Percentiles rank a stretch among this genome's conserved stretches.
phyloP scores from a whole-genome alignment of 2,329 filamentous ascomycete genomes.

The Trematosphaeria pertusa region DNA sequence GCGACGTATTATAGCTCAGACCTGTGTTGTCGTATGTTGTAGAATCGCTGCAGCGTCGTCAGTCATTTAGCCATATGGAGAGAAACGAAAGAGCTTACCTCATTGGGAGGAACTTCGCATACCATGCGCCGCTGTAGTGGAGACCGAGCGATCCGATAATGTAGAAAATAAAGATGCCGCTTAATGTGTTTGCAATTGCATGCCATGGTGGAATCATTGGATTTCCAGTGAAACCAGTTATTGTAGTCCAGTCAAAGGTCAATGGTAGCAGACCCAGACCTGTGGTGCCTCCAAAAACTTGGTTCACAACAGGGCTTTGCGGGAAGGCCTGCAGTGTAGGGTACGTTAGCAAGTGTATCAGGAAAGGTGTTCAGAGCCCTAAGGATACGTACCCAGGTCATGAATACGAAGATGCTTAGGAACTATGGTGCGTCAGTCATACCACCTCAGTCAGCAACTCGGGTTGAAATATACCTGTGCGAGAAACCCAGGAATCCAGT shows the following conservation, averaged over 20 bases:
- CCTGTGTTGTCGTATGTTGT: constrained; percentile 76
- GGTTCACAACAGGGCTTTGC: constrained; percentile 33
- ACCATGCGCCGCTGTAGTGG: constrained; percentile 73
- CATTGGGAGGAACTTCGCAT: constrained; percentile 57
- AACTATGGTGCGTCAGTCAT: constrained; percentile 9
- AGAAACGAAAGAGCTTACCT: constrained; percentile 10
- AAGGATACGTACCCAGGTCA: constrained; percentile 40
- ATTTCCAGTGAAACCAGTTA: constrained; percentile 18
- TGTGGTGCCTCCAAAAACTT: constrained; percentile 32
- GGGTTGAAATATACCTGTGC: constrained; percentile 9
- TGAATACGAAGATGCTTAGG: constrained; percentile 30
- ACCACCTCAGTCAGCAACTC: neutral
- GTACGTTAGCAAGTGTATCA: no score
- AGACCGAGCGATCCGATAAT: constrained; percentile 65
- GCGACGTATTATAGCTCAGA: constrained; percentile 66
- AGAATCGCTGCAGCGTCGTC: constrained; percentile 72
- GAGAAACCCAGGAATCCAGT: constrained; percentile 36
- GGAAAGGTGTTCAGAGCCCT: no score
- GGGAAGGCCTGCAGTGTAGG: no score
- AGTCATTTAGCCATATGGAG: neutral
- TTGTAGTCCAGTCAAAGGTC: constrained; percentile 36
- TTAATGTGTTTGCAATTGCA: constrained; percentile 74
- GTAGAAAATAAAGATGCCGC: constrained; percentile 67
- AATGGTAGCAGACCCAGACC: constrained; percentile 31
- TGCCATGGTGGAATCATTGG: constrained; percentile 29